phyloP scores from a whole-genome alignment of 371 early-diverging fungal genomes.

The Syncephalis fuscata region DNA sequence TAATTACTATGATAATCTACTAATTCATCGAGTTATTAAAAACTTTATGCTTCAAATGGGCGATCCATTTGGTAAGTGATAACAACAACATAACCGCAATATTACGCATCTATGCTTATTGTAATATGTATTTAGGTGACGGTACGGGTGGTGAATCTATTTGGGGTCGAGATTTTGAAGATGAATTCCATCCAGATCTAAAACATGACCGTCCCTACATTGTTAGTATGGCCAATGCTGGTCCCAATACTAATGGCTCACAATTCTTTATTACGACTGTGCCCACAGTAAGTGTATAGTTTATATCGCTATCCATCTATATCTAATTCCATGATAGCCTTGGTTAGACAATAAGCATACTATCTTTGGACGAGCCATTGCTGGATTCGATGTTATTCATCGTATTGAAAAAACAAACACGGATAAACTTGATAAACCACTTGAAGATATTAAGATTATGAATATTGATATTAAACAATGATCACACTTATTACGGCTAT shows the following conservation, averaged over 20 bases:
- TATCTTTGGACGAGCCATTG: conserved; percentile 89
- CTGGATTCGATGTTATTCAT: conserved; percentile 88
- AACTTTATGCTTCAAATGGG: conserved; percentile 84
- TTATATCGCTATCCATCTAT: background rate
- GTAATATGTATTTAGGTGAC: conserved; percentile 18
- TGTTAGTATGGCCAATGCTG: conserved; percentile 96
- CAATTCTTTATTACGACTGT: conserved; percentile 98
- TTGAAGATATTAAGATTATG: conserved; percentile 46
- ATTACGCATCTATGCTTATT: background rate
- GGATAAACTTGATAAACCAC: conserved; percentile 73
- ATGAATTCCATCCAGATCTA: conserved; percentile 72
- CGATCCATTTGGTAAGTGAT: conserved; percentile 45
- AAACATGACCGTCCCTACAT: conserved; percentile 82
- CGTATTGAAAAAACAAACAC: conserved; percentile 59
- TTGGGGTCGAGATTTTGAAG: conserved; percentile 91
- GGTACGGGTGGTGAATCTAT: conserved; percentile 95
- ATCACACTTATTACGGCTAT: conserved; percentile 38
- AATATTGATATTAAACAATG: conserved; percentile 31
- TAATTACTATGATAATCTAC: conserved; percentile 51
- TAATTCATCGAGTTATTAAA: conserved; percentile 88
- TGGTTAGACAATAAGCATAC: conserved; percentile 96
- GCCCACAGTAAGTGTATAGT: conserved; percentile 59
- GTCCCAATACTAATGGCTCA: conserved; percentile 80
- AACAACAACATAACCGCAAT: no score
- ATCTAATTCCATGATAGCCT: conserved; percentile 22